phyloP scores from a whole-genome alignment of 495 filamentous ascomycete genomes.

The Bryoglossum gracile region DNA sequence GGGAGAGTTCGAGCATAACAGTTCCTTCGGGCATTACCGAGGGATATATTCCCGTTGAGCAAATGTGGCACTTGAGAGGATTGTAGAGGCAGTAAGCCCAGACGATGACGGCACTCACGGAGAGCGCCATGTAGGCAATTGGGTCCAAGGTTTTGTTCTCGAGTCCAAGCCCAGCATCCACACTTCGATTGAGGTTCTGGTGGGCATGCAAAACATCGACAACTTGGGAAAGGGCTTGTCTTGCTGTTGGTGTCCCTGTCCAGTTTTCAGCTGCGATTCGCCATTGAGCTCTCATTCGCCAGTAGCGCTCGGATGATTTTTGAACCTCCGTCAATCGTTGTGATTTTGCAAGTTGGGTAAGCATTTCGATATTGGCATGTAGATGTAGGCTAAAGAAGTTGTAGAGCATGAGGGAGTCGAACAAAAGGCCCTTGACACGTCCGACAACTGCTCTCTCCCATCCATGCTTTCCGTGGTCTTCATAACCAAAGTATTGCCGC shows the following conservation, averaged over 20 bases:
- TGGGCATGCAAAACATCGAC: slow-evolving; percentile 12
- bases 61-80: slow-evolving; percentile 1
- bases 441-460: slow-evolving; percentile 8
- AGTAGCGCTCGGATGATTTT: slow-evolving; percentile 2
- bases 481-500: slow-evolving; percentile 15
- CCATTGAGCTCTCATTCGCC: slow-evolving; percentile 1
- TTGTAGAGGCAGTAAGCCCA: slow-evolving; percentile 15
- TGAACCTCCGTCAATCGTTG: neutral
- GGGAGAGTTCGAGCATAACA: slow-evolving; percentile 11
- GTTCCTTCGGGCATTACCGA: neutral
- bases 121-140: slow-evolving; percentile 13
- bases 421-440: slow-evolving; percentile 12
- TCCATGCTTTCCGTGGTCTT: slow-evolving; percentile 14
- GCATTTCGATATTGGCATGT: slow-evolving; percentile 15
- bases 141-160: slow-evolving; percentile 8
- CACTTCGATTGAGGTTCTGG: neutral
- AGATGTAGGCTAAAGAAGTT: slow-evolving; percentile 24
- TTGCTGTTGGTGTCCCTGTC: slow-evolving; percentile 1
- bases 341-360: slow-evolving; percentile 18
- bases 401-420: slow-evolving; percentile 21
- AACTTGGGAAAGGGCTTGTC: slow-evolving; percentile 13
- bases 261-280: slow-evolving; percentile 1
- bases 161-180: neutral
- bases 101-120: slow-evolving; percentile 9
- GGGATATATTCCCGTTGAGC: neutral